Conservation (phyloP, 1,139 yeast genomes). For the Geotrichum reessii region DNA sequence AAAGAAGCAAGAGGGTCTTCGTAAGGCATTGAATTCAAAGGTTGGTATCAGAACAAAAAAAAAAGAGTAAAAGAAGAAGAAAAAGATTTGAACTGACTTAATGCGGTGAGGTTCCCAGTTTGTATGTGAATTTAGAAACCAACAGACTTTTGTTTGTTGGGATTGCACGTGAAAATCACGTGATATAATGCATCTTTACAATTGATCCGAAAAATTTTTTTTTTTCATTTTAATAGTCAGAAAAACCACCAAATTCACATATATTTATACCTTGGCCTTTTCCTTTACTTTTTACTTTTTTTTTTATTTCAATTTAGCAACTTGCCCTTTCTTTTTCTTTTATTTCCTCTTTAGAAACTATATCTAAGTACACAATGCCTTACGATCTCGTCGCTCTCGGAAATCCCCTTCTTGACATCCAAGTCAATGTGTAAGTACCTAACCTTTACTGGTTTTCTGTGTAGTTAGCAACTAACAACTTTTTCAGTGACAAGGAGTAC, state of each 20-base stretch:
- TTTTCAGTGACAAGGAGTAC: constrained; percentile 46
- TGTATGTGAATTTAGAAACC: background rate
- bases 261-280: no score
- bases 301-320: no score
- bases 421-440: constrained; percentile 53
- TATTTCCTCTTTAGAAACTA: background rate
- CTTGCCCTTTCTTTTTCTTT: background rate
- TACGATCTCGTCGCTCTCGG: constrained; percentile 64
- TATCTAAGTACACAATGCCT: constrained; percentile 36
- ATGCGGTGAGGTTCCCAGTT: background rate
- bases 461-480: constrained; percentile 5
- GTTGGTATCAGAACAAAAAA: background rate
- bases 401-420: constrained; percentile 80
- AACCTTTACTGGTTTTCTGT: background rate
- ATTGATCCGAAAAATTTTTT: no score
- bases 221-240: no score
- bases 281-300: no score
- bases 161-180: background rate
- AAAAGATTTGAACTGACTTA: background rate
- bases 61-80: background rate
- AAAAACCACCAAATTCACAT: no score
- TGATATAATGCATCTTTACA: no score
- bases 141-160: background rate
- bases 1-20: constrained; percentile 17
- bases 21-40: constrained; percentile 8